These are phyloP conservation scores for Colletotrichum sp. DNA, from an alignment of 2,329 filamentous ascomycete species.

Conservation along the genomic window DNA sequence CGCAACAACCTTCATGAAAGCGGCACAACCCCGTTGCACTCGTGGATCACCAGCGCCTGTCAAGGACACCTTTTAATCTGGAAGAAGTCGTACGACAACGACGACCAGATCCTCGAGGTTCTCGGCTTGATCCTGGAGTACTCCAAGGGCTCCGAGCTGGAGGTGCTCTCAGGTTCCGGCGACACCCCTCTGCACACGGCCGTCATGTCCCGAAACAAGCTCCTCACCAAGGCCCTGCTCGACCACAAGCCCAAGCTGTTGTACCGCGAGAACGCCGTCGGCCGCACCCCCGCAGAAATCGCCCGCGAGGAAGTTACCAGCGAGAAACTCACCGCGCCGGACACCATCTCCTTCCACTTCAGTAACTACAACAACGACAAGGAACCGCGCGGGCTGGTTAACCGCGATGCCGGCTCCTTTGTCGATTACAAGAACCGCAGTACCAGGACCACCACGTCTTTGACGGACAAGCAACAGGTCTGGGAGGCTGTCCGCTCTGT, in stretches of 20 bases:
- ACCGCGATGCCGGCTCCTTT: slow-evolving; percentile 5
- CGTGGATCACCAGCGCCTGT: slow-evolving; percentile 47
- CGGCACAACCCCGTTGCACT: slow-evolving; percentile 68
- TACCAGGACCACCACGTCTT: background rate
- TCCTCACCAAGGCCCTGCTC: slow-evolving; percentile 51
- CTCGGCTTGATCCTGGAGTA: slow-evolving; percentile 57
- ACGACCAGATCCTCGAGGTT: slow-evolving; percentile 40
- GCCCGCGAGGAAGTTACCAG: slow-evolving; percentile 59
- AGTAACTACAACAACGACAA: background rate
- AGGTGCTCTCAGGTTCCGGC: slow-evolving; percentile 66
- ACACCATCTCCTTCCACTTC: background rate
- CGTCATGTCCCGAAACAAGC: slow-evolving; percentile 41
- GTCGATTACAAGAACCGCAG: background rate
- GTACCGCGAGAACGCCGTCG: slow-evolving; percentile 76
- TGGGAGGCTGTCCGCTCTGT: slow-evolving; percentile 28
- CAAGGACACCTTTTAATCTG: background rate
- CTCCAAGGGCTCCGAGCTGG: slow-evolving; percentile 59
- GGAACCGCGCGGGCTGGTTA: background rate
- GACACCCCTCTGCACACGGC: slow-evolving; percentile 68
- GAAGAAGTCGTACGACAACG: slow-evolving; percentile 25
- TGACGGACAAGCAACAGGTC: background rate
- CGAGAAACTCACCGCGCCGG: slow-evolving; percentile 33
- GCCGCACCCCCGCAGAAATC: slow-evolving; percentile 73
- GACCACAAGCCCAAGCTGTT: slow-evolving; percentile 62
- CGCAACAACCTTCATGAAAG: slow-evolving; percentile 55